Percentiles rank a stretch among this genome's conserved stretches.
These are phyloP conservation scores for Solanum rostratum DNA, from an alignment of 257 asterid species.

Conservation along the genomic window DNA sequence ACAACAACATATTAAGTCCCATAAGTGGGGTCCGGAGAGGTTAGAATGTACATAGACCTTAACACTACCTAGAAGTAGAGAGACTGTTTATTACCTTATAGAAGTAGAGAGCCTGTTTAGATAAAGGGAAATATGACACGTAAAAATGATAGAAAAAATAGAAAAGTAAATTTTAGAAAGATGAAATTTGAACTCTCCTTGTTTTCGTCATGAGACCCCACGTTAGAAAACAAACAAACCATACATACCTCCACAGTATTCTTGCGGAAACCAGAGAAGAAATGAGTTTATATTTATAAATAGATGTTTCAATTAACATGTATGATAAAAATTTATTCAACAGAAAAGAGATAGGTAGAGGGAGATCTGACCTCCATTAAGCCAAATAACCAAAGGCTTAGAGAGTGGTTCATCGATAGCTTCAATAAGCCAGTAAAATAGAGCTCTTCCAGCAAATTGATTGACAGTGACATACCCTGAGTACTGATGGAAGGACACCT, in stretches of 20 bases:
- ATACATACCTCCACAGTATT: background rate
- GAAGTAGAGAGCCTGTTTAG: too few relatives aligned
- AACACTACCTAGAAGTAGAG: too few relatives aligned
- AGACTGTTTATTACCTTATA: too few relatives aligned
- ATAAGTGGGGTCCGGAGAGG: too few relatives aligned
- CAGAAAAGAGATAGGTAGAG: background rate
- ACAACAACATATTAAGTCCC: too few relatives aligned
- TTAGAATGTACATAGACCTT: too few relatives aligned
- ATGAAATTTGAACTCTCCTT: background rate
- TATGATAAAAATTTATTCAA: background rate
- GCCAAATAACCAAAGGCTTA: slow-evolving; percentile 84
- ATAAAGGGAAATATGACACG: too few relatives aligned
- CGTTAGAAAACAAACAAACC: background rate
- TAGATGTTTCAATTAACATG: background rate
- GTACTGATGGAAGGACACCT: slow-evolving; percentile 58
- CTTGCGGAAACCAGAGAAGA: background rate
- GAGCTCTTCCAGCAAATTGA: slow-evolving; percentile 66
- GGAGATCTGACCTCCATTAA: slow-evolving; percentile 64
- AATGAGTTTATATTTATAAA: background rate
- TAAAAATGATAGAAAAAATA: too few relatives aligned
- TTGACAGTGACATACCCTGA: slow-evolving; percentile 85
- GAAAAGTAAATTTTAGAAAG: background rate
- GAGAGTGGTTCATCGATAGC: slow-evolving; percentile 36
- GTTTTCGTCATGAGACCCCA: background rate
- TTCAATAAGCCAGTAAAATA: slow-evolving; percentile 87